A percentile compares a stretch with the other conserved stretches of the same genome.
Evolutionary conservation across 78 protist genomes (phyloP).

Genomic region (Monocercomonoides exilis): DNA sequence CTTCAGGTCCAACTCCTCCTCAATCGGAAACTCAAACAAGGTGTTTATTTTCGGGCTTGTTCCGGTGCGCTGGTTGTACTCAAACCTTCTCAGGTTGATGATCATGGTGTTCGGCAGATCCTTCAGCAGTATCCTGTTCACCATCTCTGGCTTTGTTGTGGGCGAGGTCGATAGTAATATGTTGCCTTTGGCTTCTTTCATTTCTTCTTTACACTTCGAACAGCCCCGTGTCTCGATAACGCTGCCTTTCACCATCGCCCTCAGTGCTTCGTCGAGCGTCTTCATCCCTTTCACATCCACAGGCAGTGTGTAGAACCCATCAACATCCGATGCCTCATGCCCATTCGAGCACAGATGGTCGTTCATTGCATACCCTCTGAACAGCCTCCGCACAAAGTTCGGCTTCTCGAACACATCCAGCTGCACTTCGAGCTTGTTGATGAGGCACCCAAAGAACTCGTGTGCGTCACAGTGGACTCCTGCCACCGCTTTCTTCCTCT

Average conservation of each 20-base stretch:
- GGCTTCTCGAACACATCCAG: slow-evolving; percentile 19
- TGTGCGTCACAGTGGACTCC: slow-evolving; percentile 46
- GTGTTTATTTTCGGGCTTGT: slow-evolving; percentile 46
- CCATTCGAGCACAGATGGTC: background rate
- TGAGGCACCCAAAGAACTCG: slow-evolving; percentile 67
- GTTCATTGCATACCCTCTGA: background rate
- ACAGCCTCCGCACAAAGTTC: background rate
- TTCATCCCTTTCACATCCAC: slow-evolving; percentile 62
- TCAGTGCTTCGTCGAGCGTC: slow-evolving; percentile 56
- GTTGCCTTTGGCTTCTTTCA: slow-evolving; percentile 19
- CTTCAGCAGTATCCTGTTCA: slow-evolving; percentile 27
- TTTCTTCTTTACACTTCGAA: slow-evolving; percentile 64
- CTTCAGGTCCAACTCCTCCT: slow-evolving; percentile 34
- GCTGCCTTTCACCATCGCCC: slow-evolving; percentile 60
- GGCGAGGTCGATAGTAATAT: too few species aligned
- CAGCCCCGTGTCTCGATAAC: slow-evolving; percentile 75
- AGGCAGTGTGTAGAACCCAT: slow-evolving; percentile 50
- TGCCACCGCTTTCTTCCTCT: too few species aligned
- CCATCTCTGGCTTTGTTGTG: slow-evolving; percentile 55
- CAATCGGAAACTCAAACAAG: slow-evolving; percentile 43
- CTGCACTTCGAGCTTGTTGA: slow-evolving; percentile 57
- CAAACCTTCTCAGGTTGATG: slow-evolving; percentile 66
- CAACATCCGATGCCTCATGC: background rate
- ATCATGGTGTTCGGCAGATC: slow-evolving; percentile 39
- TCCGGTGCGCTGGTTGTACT: slow-evolving; percentile 52